These are phyloP conservation scores for Cucumis sativus DNA, from an alignment of 306 rosid species.

Conservation along the genomic window Cucumber_9930_V3 NC_026661.2:3098001-3098500, in stretches of 20 bases:
- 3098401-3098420: conserved; percentile 98
- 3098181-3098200: neutral
- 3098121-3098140: neutral
- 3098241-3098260: neutral
- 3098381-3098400: conserved; percentile 95
- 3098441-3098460: conserved; percentile 93
- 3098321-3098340: conserved; percentile 58
- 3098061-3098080: conserved; percentile 5
- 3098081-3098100: neutral
- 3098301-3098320: conserved; percentile 86
- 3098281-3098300: conserved; percentile 66
- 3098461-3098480: conserved; percentile 92
- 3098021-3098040: conserved; percentile 91
- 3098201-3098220: neutral
- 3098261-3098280: neutral
- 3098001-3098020: conserved; percentile 53
- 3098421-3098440: conserved; percentile 93
- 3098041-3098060: conserved; percentile 97
- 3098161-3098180: neutral
- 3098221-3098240: neutral
- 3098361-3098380: conserved; percentile 94
- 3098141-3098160: neutral
- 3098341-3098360: conserved; percentile 80
- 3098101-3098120: neutral
- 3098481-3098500: conserved; percentile 79